phyloP scores from a whole-genome alignment of 495 filamentous ascomycete species.

The Aspergillus asperescens region DNA sequence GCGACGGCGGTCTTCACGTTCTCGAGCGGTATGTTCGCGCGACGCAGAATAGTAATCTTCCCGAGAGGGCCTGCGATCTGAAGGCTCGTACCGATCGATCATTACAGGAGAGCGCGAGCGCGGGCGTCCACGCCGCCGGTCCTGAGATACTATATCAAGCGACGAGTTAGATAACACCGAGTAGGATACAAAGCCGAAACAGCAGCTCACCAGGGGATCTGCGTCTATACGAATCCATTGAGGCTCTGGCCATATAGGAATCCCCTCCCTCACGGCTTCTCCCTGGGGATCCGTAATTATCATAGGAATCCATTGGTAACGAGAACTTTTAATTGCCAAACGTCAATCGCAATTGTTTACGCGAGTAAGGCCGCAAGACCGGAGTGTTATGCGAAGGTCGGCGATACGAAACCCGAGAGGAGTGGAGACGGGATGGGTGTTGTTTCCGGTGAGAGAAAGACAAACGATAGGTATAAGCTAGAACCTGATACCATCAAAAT shows the following conservation, averaged over 20 bases:
- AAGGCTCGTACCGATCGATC: conserved; percentile 69
- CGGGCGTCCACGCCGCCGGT: conserved; percentile 46
- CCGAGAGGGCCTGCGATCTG: conserved; percentile 45
- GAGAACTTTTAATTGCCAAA: neutral
- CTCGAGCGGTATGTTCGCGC: conserved; percentile 66
- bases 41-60: conserved; percentile 47
- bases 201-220: conserved; percentile 47
- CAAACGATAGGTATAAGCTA: conserved; percentile 27
- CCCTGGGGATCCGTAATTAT: conserved; percentile 36
- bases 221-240: conserved; percentile 42
- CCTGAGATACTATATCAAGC: conserved; percentile 34
- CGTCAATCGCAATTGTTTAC: neutral
- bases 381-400: conserved; percentile 1
- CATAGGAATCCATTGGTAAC: conserved; percentile 40
- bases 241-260: conserved; percentile 26
- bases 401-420: neutral
- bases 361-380: neutral
- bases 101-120: conserved; percentile 68
- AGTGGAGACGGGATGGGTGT: neutral
- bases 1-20: conserved; percentile 62
- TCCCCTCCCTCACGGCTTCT: conserved; percentile 36
- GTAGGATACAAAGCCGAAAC: conserved; percentile 4
- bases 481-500: conserved; percentile 38
- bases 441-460: neutral
- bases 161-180: neutral